These are phyloP conservation scores for Nicotiana sylvestris DNA, from an alignment of 257 asterid genomes.

Conservation along the genomic window DNA sequence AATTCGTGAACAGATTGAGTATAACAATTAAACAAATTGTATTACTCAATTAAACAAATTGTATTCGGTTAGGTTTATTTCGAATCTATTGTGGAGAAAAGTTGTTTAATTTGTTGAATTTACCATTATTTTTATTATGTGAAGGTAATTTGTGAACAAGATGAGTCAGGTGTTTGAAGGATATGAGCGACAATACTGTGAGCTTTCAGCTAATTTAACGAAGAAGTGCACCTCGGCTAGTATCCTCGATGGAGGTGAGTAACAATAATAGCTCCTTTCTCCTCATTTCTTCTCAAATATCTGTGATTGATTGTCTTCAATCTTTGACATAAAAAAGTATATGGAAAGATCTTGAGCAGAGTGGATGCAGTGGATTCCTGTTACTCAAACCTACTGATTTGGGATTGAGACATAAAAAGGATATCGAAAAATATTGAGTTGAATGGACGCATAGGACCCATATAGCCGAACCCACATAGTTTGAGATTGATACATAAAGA, in stretches of 20 bases:
- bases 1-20: not conserved
- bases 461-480: not conserved
- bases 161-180: slow-evolving; percentile 24
- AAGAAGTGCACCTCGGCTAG: slow-evolving; percentile 23
- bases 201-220: slow-evolving; percentile 19
- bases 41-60: no score
- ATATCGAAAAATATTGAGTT: not conserved
- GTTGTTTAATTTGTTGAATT: not conserved
- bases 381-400: not conserved
- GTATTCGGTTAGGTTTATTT: not conserved
- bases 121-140: not conserved
- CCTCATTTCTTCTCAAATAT: not conserved
- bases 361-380: not conserved
- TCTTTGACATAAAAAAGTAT: not conserved
- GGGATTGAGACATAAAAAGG: not conserved
- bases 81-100: not conserved
- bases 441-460: not conserved
- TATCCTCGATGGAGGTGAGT: slow-evolving; percentile 24
- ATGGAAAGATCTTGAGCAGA: not conserved
- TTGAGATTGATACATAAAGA: not conserved
- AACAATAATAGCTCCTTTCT: not conserved
- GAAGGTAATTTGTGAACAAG: slow-evolving; percentile 2
- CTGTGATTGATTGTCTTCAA: not conserved
- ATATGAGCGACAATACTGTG: slow-evolving; percentile 23
- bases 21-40: no score